Base-by-base conservation (phyloP, 2,329 filamentous ascomycete genomes). In the Fusarium siculi region DNA sequence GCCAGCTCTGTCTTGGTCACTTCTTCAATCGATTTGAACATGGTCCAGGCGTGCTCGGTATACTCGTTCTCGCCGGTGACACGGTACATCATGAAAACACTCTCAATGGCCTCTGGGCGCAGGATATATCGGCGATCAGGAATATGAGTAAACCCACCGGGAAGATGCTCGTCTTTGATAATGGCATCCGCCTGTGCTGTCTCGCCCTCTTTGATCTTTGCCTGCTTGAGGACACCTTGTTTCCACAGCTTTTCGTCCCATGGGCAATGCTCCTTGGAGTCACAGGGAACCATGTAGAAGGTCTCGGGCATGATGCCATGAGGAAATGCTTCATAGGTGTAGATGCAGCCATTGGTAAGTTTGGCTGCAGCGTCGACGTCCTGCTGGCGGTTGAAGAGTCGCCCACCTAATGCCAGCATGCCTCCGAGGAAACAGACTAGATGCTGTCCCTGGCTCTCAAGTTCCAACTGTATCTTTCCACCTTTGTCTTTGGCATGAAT, bases 91-190 rank as follows among this genome's bases (percentile, higher is more conserved):
- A 88, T 75, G 65, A 89, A 89, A 18, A 89, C 81, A 72, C 85
- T 87, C 79, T 87, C 86, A 46, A 87, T 84, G n/a, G 86, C 86
- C 69, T 88, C 86, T 2, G 86, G 85, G 0, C 87, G 80, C 23
- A 89, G 81, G n/a, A 87, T 81, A 66, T 89, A 89, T 18, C 85
- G 83, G 0, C 85, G 77, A 64, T 89, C 86, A 0, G 81, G 85
- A 47, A 84, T 81, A 67, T 89, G 87, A 59, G 87, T 91, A 81
- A 93, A 94, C 2, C 93, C 93, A 12, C 87, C 85, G 7, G 82
- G 83, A 6, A 87, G 76, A 36, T 66, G 71, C 39, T 79, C 66
- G n/a, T 78, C 63, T 9, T 73, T 67, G 65, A 81, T 79, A 61
- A 79, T 72, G 46, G 68, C 56, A 46, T 80, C 77, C 14, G 72